Evolutionary conservation across 768 basidiomycete species (phyloP).

Genomic region (Lentinula guzmanii): DNA sequence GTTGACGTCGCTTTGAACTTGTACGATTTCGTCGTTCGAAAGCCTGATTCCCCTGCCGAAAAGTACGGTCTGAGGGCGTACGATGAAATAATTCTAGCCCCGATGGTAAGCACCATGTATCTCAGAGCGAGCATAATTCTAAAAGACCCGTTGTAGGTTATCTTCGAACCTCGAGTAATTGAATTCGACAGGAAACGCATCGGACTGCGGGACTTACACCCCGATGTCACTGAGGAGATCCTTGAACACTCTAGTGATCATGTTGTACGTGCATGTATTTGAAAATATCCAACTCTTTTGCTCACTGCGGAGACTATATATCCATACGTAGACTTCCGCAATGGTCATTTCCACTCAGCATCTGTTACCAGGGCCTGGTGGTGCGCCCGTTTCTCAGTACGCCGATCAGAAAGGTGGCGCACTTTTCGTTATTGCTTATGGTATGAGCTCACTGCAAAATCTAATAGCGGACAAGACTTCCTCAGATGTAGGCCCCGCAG

Average conservation of each 20-base stretch:
- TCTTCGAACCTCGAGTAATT: constrained; percentile 91
- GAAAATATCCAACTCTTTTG: background rate
- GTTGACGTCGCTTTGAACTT: constrained; percentile 84
- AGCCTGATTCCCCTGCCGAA: constrained; percentile 67
- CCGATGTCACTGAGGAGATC: constrained; percentile 73
- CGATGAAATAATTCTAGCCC: constrained; percentile 92
- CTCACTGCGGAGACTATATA: background rate
- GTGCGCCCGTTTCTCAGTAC: background rate
- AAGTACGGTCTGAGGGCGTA: constrained; percentile 90
- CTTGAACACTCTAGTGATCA: constrained; percentile 48
- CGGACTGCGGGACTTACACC: constrained; percentile 39
- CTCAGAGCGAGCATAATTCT: background rate
- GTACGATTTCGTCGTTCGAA: constrained; percentile 85
- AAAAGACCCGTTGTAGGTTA: constrained; percentile 43
- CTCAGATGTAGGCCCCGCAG: background rate
- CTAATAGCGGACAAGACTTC: background rate
- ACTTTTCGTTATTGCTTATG: background rate
- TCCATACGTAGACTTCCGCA: constrained; percentile 63
- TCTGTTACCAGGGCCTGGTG: constrained; percentile 37
- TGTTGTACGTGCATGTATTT: constrained; percentile 32
- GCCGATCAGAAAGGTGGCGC: constrained; percentile 7
- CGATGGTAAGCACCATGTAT: constrained; percentile 61
- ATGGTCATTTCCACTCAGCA: constrained; percentile 92
- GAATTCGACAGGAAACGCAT: constrained; percentile 77
- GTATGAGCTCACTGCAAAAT: background rate